Base-by-base conservation (phyloP, 1,284 basidiomycete species). In the Trametes pubescens region DNA sequence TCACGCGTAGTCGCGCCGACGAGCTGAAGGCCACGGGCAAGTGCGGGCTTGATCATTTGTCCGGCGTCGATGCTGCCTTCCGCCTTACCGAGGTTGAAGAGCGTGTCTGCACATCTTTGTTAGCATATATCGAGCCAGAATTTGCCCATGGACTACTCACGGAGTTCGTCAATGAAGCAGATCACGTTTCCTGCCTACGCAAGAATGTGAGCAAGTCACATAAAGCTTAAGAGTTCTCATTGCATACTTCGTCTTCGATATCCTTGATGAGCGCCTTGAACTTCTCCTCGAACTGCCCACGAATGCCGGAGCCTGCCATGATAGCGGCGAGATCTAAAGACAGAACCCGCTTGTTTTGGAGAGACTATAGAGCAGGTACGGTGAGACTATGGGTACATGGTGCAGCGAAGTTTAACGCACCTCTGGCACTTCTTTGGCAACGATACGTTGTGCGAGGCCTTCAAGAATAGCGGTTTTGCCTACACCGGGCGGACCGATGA, bases 401-500 rank as follows among this genome's bases (percentile, higher is more conserved):
- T 48, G 4, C n/a, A 2, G 29, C 32, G 46, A 62, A 10, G 54
- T 47, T 34, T 5, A 11, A 4, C 35, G 29, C 63, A 92, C 92
- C 82, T 95, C 95, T 13, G 96, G 96, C 2, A 98, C 95, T 75
- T 98, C 95, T 73, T 91, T 93, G 8, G 92, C 87, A 1, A 97
- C 88, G 64, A 98, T 96, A 16, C 95, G 83, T 71, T 89, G 92
- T 0, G 95, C 96, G 14, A 98, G 82, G 0, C 94, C 96, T 79
- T 98, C 96, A 38, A 97, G 78, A 62, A 98, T 95, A 0, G 96
- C 94, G 0, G 96, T 97, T 78, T 97, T 97, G 0, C 95, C 94
- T 8, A 95, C 93, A 69, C 93, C 93, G 9, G 93, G 92, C 22
- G 89, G 88, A 6, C 91, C 91, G 62, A 92, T 91, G 40, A 92